Evolutionary conservation across 2,329 filamentous ascomycete genomes (phyloP), one percentile per base, ranked within the genome.

Genomic region (Coniochaeta hoffmannii): DNA sequence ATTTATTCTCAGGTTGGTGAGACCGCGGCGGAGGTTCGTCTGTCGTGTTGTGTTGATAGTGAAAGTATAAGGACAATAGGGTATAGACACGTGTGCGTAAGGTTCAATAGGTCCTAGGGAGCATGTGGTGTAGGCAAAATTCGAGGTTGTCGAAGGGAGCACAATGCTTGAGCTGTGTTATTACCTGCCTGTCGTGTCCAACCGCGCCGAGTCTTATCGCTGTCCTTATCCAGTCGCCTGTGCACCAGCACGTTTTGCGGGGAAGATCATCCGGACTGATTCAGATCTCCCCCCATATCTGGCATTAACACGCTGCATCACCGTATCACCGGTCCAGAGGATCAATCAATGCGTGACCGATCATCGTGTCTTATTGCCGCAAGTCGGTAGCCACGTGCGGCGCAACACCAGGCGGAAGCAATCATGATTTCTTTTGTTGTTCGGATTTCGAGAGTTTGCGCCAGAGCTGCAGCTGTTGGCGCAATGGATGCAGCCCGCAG

Each of bases 331-430:
- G 3, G 14, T 14, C 7, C 41, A 46, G 22, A 46, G 2, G 12
- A 15, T 28, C 12, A 46, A 26, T 28, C 22, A 28, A 46, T 26
- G 41, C 41, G 41, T 46, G 41, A 46, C 41, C 22, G 41, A 46
- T 46, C 41, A 46, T 46, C 41, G 22, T 46, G 41, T 41, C 22
- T 28, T 28, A 28, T 11, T 28, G 41, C 11, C 19, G 41, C 22
- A 46, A 46, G 41, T 46, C 19, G 41, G 12, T 46, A 46, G 41
- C 41, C 41, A 46, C 41, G 41, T 46, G 41, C 41, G 41, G 41
- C 41, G 41, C 41, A 14, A 46, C 41, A 46, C 11, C 41, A 28
- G 41, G 41, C 41, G 24, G 41, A 22, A 10, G 1, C 19, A 24
- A 24, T 46, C 41, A 17, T 46, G 9, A 32, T n/a, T 19, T 17